These are phyloP conservation scores for Huntiella omanensis DNA, from an alignment of 2,329 filamentous ascomycete species.

Conservation along the genomic window DNA sequence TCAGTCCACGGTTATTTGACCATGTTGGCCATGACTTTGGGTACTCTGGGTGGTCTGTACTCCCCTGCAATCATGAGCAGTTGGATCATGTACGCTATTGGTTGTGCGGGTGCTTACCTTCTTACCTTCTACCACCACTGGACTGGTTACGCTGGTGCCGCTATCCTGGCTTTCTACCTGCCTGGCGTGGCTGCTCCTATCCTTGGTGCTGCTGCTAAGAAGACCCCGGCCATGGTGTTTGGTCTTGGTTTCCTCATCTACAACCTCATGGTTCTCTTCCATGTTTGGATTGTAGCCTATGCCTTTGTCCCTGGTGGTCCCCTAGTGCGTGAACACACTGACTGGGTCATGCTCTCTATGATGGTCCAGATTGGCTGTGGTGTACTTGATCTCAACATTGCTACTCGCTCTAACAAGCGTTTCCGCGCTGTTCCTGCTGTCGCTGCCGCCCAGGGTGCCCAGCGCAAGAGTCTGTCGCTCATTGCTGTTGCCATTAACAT, in stretches of 20 bases:
- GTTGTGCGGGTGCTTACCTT: slow-evolving; percentile 59
- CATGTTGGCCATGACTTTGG: slow-evolving; percentile 68
- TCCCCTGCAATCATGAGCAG: slow-evolving; percentile 51
- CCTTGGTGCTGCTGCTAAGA: slow-evolving; percentile 56
- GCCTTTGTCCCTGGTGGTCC: slow-evolving; percentile 93
- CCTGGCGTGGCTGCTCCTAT: slow-evolving; percentile 63
- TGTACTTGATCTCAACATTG: slow-evolving; percentile 49
- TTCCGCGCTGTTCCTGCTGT: not conserved
- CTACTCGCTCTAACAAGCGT: slow-evolving; percentile 8
- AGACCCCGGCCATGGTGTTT: slow-evolving; percentile 62
- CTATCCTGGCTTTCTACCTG: slow-evolving; percentile 58
- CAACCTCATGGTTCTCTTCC: slow-evolving; percentile 88
- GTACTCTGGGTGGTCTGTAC: slow-evolving; percentile 58
- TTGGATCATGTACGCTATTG: slow-evolving; percentile 63
- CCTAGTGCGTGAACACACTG: slow-evolving; percentile 79
- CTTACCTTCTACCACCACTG: slow-evolving; percentile 65
- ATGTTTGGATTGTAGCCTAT: slow-evolving; percentile 96
- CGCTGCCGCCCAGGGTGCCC: slow-evolving; percentile 17
- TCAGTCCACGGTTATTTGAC: slow-evolving; percentile 83
- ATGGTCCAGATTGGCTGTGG: slow-evolving; percentile 75
- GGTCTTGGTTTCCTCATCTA: slow-evolving; percentile 80
- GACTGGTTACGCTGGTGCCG: slow-evolving; percentile 73
- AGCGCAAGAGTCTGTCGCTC: slow-evolving; percentile 32
- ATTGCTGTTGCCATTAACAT: slow-evolving; percentile 61
- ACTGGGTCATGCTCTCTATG: slow-evolving; percentile 80